Percentiles rank a stretch among this genome's conserved stretches.
These are phyloP conservation scores for Jacaranda mimosifolia DNA, from an alignment of 257 asterid species.

Conservation along the genomic window DNA sequence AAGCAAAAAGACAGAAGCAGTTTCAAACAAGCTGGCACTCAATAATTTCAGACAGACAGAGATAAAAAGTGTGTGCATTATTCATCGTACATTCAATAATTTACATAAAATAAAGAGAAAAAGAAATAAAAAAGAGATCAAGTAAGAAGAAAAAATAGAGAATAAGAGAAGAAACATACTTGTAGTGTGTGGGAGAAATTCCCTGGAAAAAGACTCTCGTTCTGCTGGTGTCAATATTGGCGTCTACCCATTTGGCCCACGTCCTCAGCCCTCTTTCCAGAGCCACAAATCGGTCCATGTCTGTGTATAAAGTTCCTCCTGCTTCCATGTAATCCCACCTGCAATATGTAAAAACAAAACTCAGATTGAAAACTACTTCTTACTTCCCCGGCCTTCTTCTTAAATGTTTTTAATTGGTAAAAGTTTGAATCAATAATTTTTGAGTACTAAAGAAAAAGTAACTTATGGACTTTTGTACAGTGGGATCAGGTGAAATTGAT, in stretches of 20 bases:
- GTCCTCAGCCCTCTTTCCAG: constrained; percentile 82
- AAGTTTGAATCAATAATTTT: background rate
- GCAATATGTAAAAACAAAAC: constrained; percentile 25
- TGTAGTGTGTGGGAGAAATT: constrained; percentile 92
- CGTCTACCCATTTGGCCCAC: constrained; percentile 91
- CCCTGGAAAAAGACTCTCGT: constrained; percentile 84
- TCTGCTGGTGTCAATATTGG: constrained; percentile 63
- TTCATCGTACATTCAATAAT: constrained; percentile 19
- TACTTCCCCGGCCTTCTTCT: too few species aligned
- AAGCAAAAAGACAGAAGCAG: constrained; percentile 43
- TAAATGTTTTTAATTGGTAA: background rate
- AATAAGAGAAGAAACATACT: constrained; percentile 48
- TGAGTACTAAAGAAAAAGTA: too few species aligned
- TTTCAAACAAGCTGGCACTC: constrained; percentile 49
- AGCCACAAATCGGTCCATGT: constrained; percentile 81
- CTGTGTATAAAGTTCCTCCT: constrained; percentile 69
- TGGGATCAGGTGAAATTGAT: too few species aligned
- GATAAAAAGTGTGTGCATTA: constrained; percentile 28
- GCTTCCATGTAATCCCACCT: constrained; percentile 96
- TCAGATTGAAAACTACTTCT: too few species aligned
- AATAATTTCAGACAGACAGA: constrained; percentile 39
- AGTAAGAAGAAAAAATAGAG: background rate
- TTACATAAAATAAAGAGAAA: background rate
- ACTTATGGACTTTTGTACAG: too few species aligned
- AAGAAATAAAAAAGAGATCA: background rate